Conservation (phyloP, 192 early-diverging fungal species). For the Backusella liffmaniae region DNA sequence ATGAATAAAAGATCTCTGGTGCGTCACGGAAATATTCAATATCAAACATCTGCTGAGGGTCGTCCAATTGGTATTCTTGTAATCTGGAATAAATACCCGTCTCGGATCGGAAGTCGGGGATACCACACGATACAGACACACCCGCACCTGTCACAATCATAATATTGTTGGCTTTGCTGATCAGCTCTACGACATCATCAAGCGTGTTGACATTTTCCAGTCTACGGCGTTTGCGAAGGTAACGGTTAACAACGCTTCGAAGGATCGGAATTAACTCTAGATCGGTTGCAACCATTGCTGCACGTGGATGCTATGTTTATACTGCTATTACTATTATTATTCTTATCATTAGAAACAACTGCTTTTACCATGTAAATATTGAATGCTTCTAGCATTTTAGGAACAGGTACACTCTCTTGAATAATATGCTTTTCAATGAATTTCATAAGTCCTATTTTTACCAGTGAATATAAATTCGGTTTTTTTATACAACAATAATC, state of each 20-base stretch:
- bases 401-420: conserved; percentile 46
- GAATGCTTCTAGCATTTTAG: conserved; percentile 66
- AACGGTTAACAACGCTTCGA: conserved; percentile 50
- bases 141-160: conserved; percentile 93
- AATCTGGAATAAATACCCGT: conserved; percentile 89
- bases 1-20: conserved; percentile 95
- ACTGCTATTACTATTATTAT: neutral
- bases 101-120: conserved; percentile 95
- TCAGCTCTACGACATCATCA: conserved; percentile 61
- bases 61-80: conserved; percentile 87
- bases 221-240: conserved; percentile 54
- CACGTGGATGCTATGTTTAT: conserved; percentile 29
- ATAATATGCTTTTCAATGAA: conserved; percentile 68
- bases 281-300: conserved; percentile 47
- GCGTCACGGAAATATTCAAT: conserved; percentile 84
- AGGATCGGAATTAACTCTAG: conserved; percentile 61
- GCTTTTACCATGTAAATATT: conserved; percentile 35
- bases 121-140: conserved; percentile 91
- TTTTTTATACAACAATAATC: neutral
- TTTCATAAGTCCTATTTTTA: conserved; percentile 42
- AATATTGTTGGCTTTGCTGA: conserved; percentile 64
- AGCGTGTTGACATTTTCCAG: conserved; percentile 57
- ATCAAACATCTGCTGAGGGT: conserved; percentile 96
- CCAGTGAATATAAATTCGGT: neutral
- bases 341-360: neutral